Conservation (phyloP, 2,329 filamentous ascomycete genomes). For the Pseudogymnoascus sp. region DNA sequence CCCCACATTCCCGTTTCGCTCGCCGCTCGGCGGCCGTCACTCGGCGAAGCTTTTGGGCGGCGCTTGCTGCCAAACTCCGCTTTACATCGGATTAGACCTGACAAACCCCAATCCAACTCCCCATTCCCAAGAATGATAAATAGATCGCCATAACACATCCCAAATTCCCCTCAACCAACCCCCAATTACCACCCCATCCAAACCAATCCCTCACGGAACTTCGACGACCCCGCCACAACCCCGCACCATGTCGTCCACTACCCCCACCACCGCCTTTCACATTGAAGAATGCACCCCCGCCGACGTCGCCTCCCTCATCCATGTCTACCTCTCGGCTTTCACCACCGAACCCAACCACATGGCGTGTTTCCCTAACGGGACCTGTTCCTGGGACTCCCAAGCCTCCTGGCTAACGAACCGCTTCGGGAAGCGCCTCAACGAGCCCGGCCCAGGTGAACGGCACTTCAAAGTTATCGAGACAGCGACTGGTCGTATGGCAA, state of each 20-base stretch:
- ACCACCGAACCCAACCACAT: slow-evolving; percentile 14
- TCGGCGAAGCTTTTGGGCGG: not conserved
- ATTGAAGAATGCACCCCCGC: slow-evolving; percentile 17
- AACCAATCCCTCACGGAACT: not conserved
- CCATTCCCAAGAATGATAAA: not conserved
- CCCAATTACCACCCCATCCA: not conserved
- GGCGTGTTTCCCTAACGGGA: slow-evolving; percentile 5
- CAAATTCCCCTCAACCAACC: not conserved
- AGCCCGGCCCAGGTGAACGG: slow-evolving; percentile 20
- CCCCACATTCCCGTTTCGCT: not conserved
- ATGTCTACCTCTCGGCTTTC: slow-evolving; percentile 25
- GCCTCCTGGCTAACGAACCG: slow-evolving; percentile 26
- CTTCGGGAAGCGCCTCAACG: slow-evolving; percentile 23
- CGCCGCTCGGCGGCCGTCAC: not conserved
- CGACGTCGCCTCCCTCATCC: slow-evolving; percentile 26
- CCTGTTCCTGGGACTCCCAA: slow-evolving; percentile 17
- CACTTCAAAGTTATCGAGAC: slow-evolving; percentile 30
- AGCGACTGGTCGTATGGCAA: slow-evolving; percentile 23
- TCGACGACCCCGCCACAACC: not conserved
- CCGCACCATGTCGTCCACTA: not conserved
- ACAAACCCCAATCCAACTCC: not conserved
- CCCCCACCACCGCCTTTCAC: slow-evolving; percentile 6
- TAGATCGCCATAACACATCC: not conserved
- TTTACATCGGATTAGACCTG: not conserved
- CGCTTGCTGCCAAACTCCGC: not conserved